Base-by-base conservation (phyloP, 176 grass and related monocot genomes). In the Zea luxurians region DNA sequence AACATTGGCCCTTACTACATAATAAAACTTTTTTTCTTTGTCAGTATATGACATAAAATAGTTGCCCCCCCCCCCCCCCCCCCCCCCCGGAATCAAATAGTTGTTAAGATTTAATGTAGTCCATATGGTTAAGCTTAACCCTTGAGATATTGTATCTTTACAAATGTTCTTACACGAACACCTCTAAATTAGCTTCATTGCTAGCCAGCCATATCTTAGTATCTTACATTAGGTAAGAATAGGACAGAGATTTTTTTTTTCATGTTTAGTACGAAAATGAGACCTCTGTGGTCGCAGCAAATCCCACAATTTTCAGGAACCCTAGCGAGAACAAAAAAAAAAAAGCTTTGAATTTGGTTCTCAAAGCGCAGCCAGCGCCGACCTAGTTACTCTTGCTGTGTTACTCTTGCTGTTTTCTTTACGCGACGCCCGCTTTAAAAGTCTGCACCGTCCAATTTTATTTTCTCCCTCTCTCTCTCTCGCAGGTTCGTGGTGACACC, bases 401-500 rank as follows among this genome's bases (percentile, higher is more conserved):
- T 40, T 27, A 58, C 58, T 42, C 60, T 9, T 53, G 34, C 35
- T 18, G 10, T 50, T 59, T 76, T 53, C 34, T 77, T 79, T 41
- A 65, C 8, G 21, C 53, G 3, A 62, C 18, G 10, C 12, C 20
- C 7, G 4, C 47, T 70, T 43, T 64, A 59, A 27, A 27, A 40
- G 38, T 40, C 4, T 40, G 38, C 17, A 21, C 10, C 10, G 12
- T 81, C 67, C 65, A 15, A 70, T 55, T 84, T 53, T 27, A 27
- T 27, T 27, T 27, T 27, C n/a, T n/a, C n/a, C n/a, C n/a, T 27
- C 27, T 27, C 27, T 27, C 27, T 27, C 27, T 8, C 57, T 64
- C 4, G 72, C 71, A 96, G 93, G 60, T 88, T 96, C 58, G 84
- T 88, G 62, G 87, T 86, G 4, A 82, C 84, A 61, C 88, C 93